Percentiles rank a stretch among this genome's conserved stretches.
phyloP scores from a whole-genome alignment of 805 yeast species.

The Suhomyces vadensis region DNA sequence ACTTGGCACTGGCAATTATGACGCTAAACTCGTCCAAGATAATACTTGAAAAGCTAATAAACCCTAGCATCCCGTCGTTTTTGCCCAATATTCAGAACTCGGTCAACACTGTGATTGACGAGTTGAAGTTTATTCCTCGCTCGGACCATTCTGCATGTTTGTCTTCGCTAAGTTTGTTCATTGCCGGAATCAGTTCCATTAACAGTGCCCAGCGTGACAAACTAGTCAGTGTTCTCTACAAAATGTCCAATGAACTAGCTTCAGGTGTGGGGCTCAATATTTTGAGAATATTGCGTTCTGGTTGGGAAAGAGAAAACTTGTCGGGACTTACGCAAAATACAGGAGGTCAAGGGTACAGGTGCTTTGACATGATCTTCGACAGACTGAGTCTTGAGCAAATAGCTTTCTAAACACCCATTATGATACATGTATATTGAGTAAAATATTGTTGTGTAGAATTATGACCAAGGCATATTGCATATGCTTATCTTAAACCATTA shows the following conservation, averaged over 20 bases:
- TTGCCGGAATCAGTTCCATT: conserved; percentile 9
- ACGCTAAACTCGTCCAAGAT: conserved; percentile 13
- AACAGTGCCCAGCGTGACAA: conserved; percentile 4
- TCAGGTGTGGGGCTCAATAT: conserved; percentile 14
- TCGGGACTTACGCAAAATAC: conserved; percentile 4
- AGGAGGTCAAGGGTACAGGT: conserved; percentile 14
- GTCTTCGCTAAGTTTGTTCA: conserved; percentile 12
- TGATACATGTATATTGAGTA: too few species aligned
- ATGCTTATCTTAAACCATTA: too few species aligned
- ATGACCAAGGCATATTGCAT: too few species aligned
- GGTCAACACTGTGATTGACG: conserved; percentile 8
- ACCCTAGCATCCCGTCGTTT: conserved; percentile 13
- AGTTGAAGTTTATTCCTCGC: conserved; percentile 7
- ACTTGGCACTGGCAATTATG: conserved; percentile 14
- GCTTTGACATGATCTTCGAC: conserved; percentile 15
- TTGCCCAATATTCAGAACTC: conserved; percentile 10
- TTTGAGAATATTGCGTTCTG: conserved; percentile 6
- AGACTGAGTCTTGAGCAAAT: conserved; percentile 11
- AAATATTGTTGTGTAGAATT: too few species aligned
- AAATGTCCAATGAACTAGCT: conserved; percentile 5
- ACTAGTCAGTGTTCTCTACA: conserved; percentile 3
- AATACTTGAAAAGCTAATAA: conserved; percentile 12
- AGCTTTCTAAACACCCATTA: conserved; percentile 7
- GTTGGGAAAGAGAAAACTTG: conserved; percentile 12
- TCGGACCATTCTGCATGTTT: conserved; percentile 12